These are phyloP conservation scores for Cyclotella kingstonii DNA, from an alignment of 108 stramenopile genomes.

Conservation along the genomic window DNA sequence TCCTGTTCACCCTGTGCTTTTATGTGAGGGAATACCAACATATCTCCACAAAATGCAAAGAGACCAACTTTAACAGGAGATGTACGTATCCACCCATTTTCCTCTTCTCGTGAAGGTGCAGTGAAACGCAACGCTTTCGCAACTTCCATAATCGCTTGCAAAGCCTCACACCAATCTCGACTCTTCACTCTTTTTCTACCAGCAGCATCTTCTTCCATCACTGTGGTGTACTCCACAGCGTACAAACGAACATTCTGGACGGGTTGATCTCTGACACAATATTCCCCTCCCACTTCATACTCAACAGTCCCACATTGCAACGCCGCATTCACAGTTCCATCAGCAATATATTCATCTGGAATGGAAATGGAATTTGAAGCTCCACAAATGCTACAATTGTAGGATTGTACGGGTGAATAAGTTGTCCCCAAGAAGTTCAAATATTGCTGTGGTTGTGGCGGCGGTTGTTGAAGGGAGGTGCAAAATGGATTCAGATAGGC, in stretches of 20 bases:
- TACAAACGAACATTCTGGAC: slow-evolving; percentile 56
- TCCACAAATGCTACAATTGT: slow-evolving; percentile 69
- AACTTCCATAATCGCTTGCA: slow-evolving; percentile 26
- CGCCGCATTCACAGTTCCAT: slow-evolving; percentile 22
- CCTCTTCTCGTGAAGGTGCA: slow-evolving; percentile 11
- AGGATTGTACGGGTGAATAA: slow-evolving; percentile 26
- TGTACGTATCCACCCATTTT: slow-evolving; percentile 3
- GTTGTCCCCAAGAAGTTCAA: background rate
- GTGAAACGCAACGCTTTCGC: slow-evolving; percentile 20
- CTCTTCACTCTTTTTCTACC: slow-evolving; percentile 6
- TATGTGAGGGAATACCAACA: slow-evolving; percentile 40
- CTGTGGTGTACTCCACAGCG: slow-evolving; percentile 58
- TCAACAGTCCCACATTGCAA: slow-evolving; percentile 60
- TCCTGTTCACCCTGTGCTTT: slow-evolving; percentile 14
- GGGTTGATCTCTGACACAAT: slow-evolving; percentile 46
- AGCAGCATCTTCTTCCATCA: slow-evolving; percentile 28
- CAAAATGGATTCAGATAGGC: slow-evolving; percentile 85
- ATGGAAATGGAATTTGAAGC: slow-evolving; percentile 29
- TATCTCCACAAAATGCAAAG: slow-evolving; percentile 48
- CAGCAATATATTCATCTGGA: slow-evolving; percentile 24
- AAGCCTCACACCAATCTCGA: slow-evolving; percentile 30
- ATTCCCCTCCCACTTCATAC: slow-evolving; percentile 67
- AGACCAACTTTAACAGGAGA: slow-evolving; percentile 46
- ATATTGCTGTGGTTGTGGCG: too few relatives aligned
- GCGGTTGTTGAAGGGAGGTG: slow-evolving; percentile 11